These are phyloP conservation scores for Hymenotorrendiella dingleyae DNA, from an alignment of 2,329 filamentous ascomycete species.

Conservation along the genomic window DNA sequence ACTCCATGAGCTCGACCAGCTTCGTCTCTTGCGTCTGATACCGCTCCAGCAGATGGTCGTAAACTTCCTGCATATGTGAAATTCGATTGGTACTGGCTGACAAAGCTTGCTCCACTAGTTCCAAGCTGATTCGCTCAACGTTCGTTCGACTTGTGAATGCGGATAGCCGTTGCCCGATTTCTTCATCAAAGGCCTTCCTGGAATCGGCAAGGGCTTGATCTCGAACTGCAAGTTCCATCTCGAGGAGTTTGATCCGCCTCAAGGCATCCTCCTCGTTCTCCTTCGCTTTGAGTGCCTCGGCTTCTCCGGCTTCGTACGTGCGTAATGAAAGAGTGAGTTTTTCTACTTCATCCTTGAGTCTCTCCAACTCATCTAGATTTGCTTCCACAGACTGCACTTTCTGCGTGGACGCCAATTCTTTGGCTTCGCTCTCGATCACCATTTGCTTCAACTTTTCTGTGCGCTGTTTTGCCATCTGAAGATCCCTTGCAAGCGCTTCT, in stretches of 20 bases:
- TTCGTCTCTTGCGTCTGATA: constrained; percentile 38
- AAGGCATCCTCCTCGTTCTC: constrained; percentile 54
- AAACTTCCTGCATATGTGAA: constrained; percentile 43
- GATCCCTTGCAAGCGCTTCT: constrained; percentile 49
- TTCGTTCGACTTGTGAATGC: constrained; percentile 11
- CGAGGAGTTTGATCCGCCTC: constrained; percentile 52
- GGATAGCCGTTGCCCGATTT: constrained; percentile 40
- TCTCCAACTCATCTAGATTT: constrained; percentile 53
- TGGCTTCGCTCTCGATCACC: constrained; percentile 63
- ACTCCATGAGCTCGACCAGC: constrained; percentile 16
- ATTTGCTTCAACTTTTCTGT: constrained; percentile 58
- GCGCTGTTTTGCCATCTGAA: constrained; percentile 54
- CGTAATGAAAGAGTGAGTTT: constrained; percentile 56
- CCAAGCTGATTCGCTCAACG: constrained; percentile 7
- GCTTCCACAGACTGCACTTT: constrained; percentile 57
- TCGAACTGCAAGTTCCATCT: constrained; percentile 48
- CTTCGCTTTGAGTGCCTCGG: constrained; percentile 50
- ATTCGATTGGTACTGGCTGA: constrained; percentile 32
- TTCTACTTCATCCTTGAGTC: constrained; percentile 52
- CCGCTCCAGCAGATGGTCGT: constrained; percentile 43
- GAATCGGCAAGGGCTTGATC: constrained; percentile 41
- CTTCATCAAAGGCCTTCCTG: constrained; percentile 39
- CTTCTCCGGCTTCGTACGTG: constrained; percentile 58
- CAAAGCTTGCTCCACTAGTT: constrained; percentile 18
- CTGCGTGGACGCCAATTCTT: constrained; percentile 58